Evolutionary conservation across 208 protist genomes (phyloP).

Genomic region (Trypanosoma congolense): DNA sequence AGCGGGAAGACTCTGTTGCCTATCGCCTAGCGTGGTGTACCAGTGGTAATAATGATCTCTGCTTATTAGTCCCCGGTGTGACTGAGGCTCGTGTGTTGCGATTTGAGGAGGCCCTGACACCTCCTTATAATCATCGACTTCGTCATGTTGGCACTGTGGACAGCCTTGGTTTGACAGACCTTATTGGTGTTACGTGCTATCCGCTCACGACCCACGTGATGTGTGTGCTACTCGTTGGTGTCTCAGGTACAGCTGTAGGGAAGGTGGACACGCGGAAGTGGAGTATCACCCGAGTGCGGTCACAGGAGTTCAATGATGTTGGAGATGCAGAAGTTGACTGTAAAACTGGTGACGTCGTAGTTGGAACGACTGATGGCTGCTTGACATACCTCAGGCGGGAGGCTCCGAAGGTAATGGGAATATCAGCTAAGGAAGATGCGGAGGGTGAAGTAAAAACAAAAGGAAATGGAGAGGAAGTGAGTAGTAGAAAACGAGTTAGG

Average conservation of each 20-base stretch:
- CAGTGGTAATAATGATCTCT: slow-evolving; percentile 20
- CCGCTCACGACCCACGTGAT: slow-evolving; percentile 28
- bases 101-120: slow-evolving; percentile 12
- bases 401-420: slow-evolving; percentile 13
- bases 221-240: slow-evolving; percentile 33
- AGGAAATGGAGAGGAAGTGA: not conserved
- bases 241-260: slow-evolving; percentile 35
- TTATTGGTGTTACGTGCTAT: slow-evolving; percentile 37
- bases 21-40: slow-evolving; percentile 62
- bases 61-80: slow-evolving; percentile 46
- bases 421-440: not conserved
- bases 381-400: slow-evolving; percentile 39
- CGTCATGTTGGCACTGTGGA: slow-evolving; percentile 31
- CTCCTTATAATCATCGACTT: slow-evolving; percentile 19
- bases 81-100: slow-evolving; percentile 40
- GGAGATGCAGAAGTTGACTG: slow-evolving; percentile 36
- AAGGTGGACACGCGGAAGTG: slow-evolving; percentile 47
- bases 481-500: not conserved
- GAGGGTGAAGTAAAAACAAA: not conserved
- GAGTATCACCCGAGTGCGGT: slow-evolving; percentile 36
- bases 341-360: slow-evolving; percentile 53
- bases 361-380: slow-evolving; percentile 49
- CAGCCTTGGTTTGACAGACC: slow-evolving; percentile 28
- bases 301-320: slow-evolving; percentile 44
- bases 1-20: slow-evolving; percentile 35